Percentiles rank a stretch among this genome's conserved stretches.
Conservation (phyloP, 1,284 basidiomycete species). For the Ceratobasidium theobromae region DNA sequence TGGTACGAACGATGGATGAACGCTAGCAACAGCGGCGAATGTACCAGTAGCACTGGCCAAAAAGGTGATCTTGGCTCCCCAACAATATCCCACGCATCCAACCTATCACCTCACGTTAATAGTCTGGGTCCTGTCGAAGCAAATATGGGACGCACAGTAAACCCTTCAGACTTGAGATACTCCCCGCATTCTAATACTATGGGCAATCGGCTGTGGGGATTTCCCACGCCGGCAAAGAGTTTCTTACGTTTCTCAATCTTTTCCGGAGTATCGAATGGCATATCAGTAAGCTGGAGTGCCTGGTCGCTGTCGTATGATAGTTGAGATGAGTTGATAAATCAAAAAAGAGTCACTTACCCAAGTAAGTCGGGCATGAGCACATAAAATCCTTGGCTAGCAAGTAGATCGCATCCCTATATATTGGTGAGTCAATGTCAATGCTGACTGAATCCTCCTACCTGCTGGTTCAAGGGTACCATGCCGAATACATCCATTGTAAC, state of each 20-base stretch:
- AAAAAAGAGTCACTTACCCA: background rate
- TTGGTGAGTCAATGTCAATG: background rate
- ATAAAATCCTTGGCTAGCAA: conserved; percentile 23
- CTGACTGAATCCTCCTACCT: background rate
- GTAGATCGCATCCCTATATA: conserved; percentile 8
- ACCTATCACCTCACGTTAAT: background rate
- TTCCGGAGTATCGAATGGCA: conserved; percentile 11
- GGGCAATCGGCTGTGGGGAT: background rate
- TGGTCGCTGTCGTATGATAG: background rate
- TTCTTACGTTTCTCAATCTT: conserved; percentile 11
- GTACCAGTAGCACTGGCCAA: background rate
- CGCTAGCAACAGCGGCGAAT: conserved; percentile 2
- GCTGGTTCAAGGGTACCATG: conserved; percentile 15
- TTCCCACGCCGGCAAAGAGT: conserved; percentile 6
- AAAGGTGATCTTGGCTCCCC: conserved; percentile 7
- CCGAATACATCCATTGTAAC: conserved; percentile 13
- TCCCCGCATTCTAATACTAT: background rate
- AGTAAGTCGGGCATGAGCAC: conserved; percentile 11
- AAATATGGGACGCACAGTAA: background rate
- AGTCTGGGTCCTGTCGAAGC: background rate
- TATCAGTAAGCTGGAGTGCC: background rate
- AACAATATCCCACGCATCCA: conserved; percentile 11
- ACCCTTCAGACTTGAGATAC: conserved; percentile 1
- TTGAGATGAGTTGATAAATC: background rate
- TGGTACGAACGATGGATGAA: conserved; percentile 8